Percentiles rank a stretch among this genome's conserved stretches.
phyloP scores from a whole-genome alignment of 148 eudicot species.

The Oxyria digyna region DNA sequence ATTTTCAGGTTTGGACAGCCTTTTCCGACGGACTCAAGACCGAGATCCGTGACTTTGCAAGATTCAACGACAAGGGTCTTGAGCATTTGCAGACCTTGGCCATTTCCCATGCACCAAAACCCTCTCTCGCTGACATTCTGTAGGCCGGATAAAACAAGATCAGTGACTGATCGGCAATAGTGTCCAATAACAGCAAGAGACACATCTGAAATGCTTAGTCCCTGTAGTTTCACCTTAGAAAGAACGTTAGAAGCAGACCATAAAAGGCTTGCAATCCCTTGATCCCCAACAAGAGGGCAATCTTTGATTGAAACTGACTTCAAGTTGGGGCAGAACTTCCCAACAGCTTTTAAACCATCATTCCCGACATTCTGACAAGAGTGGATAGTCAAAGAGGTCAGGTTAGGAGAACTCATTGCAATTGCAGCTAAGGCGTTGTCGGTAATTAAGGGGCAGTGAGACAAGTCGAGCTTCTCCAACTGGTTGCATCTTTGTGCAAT shows the following conservation, averaged over 20 bases:
- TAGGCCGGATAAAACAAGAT: conserved; percentile 44
- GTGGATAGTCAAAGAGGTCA: conserved; percentile 40
- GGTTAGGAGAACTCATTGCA: conserved; percentile 47
- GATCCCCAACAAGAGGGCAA: conserved; percentile 73
- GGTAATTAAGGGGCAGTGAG: conserved; percentile 50
- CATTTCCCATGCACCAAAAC: conserved; percentile 92
- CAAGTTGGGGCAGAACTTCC: conserved; percentile 42
- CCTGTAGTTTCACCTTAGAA: conserved; percentile 55
- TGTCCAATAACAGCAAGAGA: conserved; percentile 85
- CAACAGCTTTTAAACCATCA: conserved; percentile 52
- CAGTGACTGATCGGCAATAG: conserved; percentile 54
- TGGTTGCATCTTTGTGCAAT: conserved; percentile 53
- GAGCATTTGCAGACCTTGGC: conserved; percentile 60
- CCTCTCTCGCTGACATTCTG: conserved; percentile 73
- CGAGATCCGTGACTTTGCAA: conserved; percentile 63
- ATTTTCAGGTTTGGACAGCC: conserved; percentile 66
- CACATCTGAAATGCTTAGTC: conserved; percentile 53
- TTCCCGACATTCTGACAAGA: conserved; percentile 57
- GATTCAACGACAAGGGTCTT: conserved; percentile 38
- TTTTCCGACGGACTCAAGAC: conserved; percentile 61
- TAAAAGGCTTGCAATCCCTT: conserved; percentile 61
- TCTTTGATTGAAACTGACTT: conserved; percentile 44
- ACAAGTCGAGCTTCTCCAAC: conserved; percentile 65
- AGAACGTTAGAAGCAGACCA: conserved; percentile 31
- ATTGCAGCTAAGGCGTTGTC: conserved; percentile 58